These are phyloP conservation scores for Beauveria bassiana DNA, from an alignment of 2,329 filamentous ascomycete species.

Conservation along the genomic window DNA sequence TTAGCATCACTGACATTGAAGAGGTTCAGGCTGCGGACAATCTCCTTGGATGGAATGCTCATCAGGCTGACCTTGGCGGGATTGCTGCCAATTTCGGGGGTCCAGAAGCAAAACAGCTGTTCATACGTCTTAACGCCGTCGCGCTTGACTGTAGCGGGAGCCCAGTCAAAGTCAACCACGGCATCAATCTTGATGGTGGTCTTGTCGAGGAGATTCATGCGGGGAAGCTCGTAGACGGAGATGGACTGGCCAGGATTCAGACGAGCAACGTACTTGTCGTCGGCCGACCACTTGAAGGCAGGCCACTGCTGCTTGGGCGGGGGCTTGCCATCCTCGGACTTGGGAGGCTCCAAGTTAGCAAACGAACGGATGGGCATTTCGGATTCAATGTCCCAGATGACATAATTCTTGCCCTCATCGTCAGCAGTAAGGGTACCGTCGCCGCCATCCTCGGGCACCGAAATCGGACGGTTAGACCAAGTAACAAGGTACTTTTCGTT, in stretches of 20 bases:
- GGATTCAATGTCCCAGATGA: conserved; percentile 95
- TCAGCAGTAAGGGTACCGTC: conserved; percentile 79
- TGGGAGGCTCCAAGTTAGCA: conserved; percentile 74
- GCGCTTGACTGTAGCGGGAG: conserved; percentile 71
- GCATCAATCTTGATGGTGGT: conserved; percentile 93
- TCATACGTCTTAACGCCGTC: conserved; percentile 88
- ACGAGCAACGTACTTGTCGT: conserved; percentile 93
- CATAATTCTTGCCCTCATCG: conserved; percentile 98
- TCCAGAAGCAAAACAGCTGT: conserved; percentile 98
- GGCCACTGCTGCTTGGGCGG: conserved; percentile 92
- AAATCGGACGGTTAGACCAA: conserved; percentile 91
- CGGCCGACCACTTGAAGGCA: conserved; percentile 98
- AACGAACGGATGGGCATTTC: conserved; percentile 88
- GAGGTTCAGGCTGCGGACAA: conserved; percentile 88
- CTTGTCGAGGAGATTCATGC: conserved; percentile 87
- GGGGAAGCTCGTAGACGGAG: conserved; percentile 80
- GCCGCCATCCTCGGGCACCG: conserved; percentile 79
- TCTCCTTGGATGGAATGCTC: conserved; percentile 90
- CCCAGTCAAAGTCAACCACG: conserved; percentile 97
- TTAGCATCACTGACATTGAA: conserved; percentile 98
- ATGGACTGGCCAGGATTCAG: conserved; percentile 84
- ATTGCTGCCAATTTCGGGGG: conserved; percentile 94
- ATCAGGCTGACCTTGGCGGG: conserved; percentile 95
- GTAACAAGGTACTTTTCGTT: conserved; percentile 89
- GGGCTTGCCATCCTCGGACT: conserved; percentile 51